Conservation (phyloP, 345 rosid genomes). For the Salix viminalis region DNA sequence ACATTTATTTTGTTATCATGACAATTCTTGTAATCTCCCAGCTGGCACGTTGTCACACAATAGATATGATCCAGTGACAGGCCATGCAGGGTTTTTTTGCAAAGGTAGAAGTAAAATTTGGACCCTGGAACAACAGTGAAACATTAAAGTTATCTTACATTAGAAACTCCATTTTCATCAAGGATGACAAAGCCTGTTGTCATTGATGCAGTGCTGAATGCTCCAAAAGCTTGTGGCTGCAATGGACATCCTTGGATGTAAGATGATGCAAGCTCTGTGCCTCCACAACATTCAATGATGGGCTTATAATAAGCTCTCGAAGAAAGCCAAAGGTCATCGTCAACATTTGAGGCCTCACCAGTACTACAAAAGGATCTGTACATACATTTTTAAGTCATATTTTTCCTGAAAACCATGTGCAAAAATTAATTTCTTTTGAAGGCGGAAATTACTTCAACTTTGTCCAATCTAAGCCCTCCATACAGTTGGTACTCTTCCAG, state of each 20-base stretch:
- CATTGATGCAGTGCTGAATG: slow-evolving; percentile 74
- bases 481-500: slow-evolving; percentile 65
- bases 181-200: slow-evolving; percentile 72
- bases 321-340: slow-evolving; percentile 95
- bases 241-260: slow-evolving; percentile 61
- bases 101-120: not conserved
- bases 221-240: slow-evolving; percentile 90
- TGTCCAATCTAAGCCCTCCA: slow-evolving; percentile 79
- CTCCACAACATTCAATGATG: slow-evolving; percentile 79
- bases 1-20: not conserved
- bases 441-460: slow-evolving; percentile 50
- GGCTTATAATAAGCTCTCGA: slow-evolving; percentile 74
- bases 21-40: not conserved
- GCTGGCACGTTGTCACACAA: not conserved
- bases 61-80: not conserved
- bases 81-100: not conserved
- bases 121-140: not conserved
- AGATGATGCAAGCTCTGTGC: slow-evolving; percentile 77
- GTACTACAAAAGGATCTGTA: slow-evolving; percentile 55
- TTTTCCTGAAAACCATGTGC: not conserved
- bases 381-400: not conserved
- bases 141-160: slow-evolving; percentile 35
- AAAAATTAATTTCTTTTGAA: not conserved
- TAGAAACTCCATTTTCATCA: slow-evolving; percentile 58
- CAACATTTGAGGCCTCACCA: slow-evolving; percentile 85